These are phyloP conservation scores for Herpetospermum pedunculosum DNA, from an alignment of 306 rosid species.

Conservation along the genomic window DNA sequence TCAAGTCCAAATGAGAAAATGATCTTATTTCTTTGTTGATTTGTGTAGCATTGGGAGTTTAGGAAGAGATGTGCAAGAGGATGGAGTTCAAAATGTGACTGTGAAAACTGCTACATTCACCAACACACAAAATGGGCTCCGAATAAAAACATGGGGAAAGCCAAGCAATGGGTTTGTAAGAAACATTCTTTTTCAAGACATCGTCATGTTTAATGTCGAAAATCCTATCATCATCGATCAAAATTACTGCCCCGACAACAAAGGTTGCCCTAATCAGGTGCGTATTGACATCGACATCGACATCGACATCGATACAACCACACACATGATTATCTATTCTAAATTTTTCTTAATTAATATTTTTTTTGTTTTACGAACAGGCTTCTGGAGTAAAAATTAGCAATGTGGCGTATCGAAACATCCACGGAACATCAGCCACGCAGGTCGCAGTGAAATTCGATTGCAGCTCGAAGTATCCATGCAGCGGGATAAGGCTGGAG, in stretches of 20 bases:
- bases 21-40: background rate
- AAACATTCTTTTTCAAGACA: slow-evolving; percentile 37
- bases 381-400: background rate
- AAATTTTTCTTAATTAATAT: background rate
- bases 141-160: slow-evolving; percentile 71
- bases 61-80: slow-evolving; percentile 19
- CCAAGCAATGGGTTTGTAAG: slow-evolving; percentile 35
- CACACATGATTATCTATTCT: background rate
- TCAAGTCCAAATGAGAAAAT: too few relatives aligned
- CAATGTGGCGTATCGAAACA: background rate
- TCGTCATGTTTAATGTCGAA: background rate
- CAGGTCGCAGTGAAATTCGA: background rate
- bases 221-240: slow-evolving; percentile 57
- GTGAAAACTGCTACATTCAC: slow-evolving; percentile 29
- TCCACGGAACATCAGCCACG: background rate
- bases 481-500: background rate
- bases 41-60: slow-evolving; percentile 48
- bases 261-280: slow-evolving; percentile 31
- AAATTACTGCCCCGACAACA: slow-evolving; percentile 41
- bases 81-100: slow-evolving; percentile 33
- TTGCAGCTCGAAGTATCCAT: background rate
- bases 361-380: background rate
- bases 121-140: slow-evolving; percentile 49
- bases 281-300: background rate
- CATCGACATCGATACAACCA: too few relatives aligned